Percentiles rank a stretch among this genome's conserved stretches.
phyloP scores from a whole-genome alignment of 139 green algal species.

The Desmodesmus armatus region DNA sequence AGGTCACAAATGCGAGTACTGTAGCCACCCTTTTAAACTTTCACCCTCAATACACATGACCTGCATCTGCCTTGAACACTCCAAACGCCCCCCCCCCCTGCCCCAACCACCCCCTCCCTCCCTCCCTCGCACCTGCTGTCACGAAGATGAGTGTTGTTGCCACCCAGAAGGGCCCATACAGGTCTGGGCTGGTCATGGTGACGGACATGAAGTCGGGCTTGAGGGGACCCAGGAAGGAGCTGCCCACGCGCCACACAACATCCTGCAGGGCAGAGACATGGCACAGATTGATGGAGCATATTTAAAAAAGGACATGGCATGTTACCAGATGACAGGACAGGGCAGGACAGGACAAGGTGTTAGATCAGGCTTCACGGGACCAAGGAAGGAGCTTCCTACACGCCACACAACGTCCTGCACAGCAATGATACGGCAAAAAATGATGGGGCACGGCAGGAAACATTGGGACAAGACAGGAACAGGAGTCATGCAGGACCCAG shows the following conservation, averaged over 20 bases:
- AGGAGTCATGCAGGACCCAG: not conserved
- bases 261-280: conserved; percentile 60
- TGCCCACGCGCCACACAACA: conserved; percentile 75
- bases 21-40: no score
- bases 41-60: no score
- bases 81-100: conserved; percentile 4
- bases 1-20: no score
- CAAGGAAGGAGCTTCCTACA: conserved; percentile 75
- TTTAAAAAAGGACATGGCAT: not conserved
- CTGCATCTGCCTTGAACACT: not conserved
- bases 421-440: no score
- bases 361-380: conserved; percentile 75
- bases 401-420: conserved; percentile 80
- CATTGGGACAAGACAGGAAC: not conserved
- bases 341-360: not conserved
- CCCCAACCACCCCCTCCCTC: no score
- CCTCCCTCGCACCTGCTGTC: conserved; percentile 47
- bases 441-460: no score
- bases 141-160: conserved; percentile 90
- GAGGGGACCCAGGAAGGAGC: conserved; percentile 77
- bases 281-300: not conserved
- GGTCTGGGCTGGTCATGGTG: conserved; percentile 75
- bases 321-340: not conserved
- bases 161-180: conserved; percentile 93
- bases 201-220: conserved; percentile 82